Percentiles rank a stretch among this genome's conserved stretches.
phyloP scores from a whole-genome alignment of 2,329 filamentous ascomycete genomes.

The Aspergillus ochraceus region DNA sequence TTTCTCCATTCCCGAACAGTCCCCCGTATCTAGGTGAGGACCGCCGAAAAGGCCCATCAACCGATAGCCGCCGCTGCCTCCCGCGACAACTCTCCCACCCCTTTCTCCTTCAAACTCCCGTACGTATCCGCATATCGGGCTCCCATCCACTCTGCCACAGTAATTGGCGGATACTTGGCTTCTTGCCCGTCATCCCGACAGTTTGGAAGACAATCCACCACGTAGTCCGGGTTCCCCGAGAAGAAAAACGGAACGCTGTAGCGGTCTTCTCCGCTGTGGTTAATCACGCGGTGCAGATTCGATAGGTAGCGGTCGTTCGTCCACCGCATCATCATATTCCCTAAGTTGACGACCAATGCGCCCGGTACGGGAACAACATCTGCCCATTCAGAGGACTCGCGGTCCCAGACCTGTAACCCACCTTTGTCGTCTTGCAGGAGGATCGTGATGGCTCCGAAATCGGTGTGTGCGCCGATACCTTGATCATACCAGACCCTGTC shows the following conservation, averaged over 20 bases:
- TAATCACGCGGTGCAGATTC: constrained; percentile 31
- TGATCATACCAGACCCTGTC: neutral
- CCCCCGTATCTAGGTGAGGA: neutral
- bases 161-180: constrained; percentile 25
- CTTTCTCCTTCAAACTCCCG: constrained; percentile 14
- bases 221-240: constrained; percentile 26
- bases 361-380: constrained; percentile 24
- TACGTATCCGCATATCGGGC: constrained; percentile 27
- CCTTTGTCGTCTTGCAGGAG: constrained; percentile 30
- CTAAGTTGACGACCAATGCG: constrained; percentile 32
- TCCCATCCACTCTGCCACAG: constrained; percentile 25
- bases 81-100: constrained; percentile 16
- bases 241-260: constrained; percentile 31
- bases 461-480: constrained; percentile 34
- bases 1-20: neutral
- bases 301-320: constrained; percentile 29
- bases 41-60: neutral
- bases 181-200: constrained; percentile 13
- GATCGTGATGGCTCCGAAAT: constrained; percentile 35
- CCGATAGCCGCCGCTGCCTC: neutral
- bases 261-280: constrained; percentile 23
- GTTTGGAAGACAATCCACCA: constrained; percentile 23
- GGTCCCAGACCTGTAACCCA: constrained; percentile 30
- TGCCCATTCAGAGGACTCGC: constrained; percentile 22
- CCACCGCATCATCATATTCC: constrained; percentile 32